These are phyloP conservation scores for Clarkia xantiana DNA, from an alignment of 345 rosid genomes.

Conservation along the genomic window DNA sequence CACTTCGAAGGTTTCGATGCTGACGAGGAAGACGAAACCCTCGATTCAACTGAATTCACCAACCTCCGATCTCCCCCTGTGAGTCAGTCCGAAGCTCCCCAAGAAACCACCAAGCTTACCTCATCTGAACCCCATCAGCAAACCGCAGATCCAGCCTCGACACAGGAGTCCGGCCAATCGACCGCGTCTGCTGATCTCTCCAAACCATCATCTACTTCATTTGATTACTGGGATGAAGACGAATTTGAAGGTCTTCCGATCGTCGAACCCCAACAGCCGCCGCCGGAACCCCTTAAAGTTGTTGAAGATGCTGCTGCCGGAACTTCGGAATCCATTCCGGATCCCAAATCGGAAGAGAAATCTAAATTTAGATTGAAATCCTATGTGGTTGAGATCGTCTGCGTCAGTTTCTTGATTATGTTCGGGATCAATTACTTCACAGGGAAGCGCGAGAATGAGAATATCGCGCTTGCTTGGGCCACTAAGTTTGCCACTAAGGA, in stretches of 20 bases:
- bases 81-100: constrained; percentile 33
- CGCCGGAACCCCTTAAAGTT: constrained; percentile 10
- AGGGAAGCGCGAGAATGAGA: constrained; percentile 81
- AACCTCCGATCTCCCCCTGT: constrained; percentile 39
- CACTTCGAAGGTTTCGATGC: constrained; percentile 98
- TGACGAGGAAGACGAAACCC: constrained; percentile 41
- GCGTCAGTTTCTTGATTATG: constrained; percentile 45
- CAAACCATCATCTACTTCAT: constrained; percentile 23
- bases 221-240: constrained; percentile 93
- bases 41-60: constrained; percentile 26
- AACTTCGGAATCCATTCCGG: constrained; percentile 9
- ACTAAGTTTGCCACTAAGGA: constrained; percentile 61
- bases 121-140: constrained; percentile 19
- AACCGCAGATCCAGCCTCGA: constrained; percentile 11
- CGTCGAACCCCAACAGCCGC: constrained; percentile 10
- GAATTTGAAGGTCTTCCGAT: constrained; percentile 85
- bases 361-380: constrained; percentile 13
- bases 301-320: constrained; percentile 18
- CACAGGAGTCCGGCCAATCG: constrained; percentile 8
- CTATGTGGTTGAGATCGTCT: constrained; percentile 48
- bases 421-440: constrained; percentile 62
- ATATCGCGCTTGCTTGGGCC: constrained; percentile 79
- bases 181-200: constrained; percentile 13
- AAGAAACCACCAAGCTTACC: constrained; percentile 6
- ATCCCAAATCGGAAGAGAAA: constrained; percentile 15